Base-by-base conservation (phyloP, 306 rosid species). In the Boehmeria nivea region DNA sequence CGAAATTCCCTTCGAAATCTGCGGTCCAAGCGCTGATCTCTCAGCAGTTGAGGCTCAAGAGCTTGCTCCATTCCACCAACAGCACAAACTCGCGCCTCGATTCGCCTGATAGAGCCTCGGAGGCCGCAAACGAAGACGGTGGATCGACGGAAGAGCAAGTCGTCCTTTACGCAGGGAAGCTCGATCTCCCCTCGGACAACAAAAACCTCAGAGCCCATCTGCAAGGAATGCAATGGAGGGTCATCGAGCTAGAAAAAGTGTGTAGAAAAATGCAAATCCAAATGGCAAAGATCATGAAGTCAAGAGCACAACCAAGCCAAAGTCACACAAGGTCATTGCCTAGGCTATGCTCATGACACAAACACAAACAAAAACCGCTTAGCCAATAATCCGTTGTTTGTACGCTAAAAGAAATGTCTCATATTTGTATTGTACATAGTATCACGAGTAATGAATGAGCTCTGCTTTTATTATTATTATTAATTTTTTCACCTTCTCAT, bases 191-290 rank as follows among this genome's bases (percentile, higher is more conserved):
- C 36, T 54, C 66, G 8, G 93, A 91, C 40, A 76, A 71, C 21
- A 94, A 78, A 71, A 77, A 77, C 53, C 70, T 91, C 43, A 78
- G 26, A 59, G 76, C 72, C 33, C 94, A 82, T 73, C 66, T 91
- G 72, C 87, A 82, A 78, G 99, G 96, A 67, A 91, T 87, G 84
- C 96, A 91, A 33, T 76, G 87, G 70, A 82, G 96, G 73, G 99
- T 91, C 40, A 84, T 65, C 72, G 96, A 87, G 20, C 68, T 91
- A 68, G 99, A 91, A 83, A 85, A 76, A 57, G 51, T 77, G 6
- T 87, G 96, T 75, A 76, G 44, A 63, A 91, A 84, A 76, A 78
- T 91, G 89, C 93, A 91, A 67, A 20, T 45, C 21, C 93, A 81
- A 72, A 84, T 87, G 95, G 70, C 77, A 18, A 91, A 82, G 78